A percentile compares a stretch with the other conserved stretches of the same genome.
Conservation (phyloP, 768 basidiomycete genomes). For the Dendrothele bispora region DNA sequence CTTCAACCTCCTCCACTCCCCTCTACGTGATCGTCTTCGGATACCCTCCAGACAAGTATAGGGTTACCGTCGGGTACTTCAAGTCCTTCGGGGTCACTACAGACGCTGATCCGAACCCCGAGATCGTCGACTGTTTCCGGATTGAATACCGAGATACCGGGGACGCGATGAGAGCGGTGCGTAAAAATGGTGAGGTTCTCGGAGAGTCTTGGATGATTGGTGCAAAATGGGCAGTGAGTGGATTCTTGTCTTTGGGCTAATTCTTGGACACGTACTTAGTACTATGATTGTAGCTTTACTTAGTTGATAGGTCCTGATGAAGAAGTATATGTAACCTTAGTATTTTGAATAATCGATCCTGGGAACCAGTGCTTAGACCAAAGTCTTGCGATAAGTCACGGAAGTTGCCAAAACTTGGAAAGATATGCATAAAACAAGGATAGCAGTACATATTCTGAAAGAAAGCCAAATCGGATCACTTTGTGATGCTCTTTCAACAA, state of each 20-base stretch:
- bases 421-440: too few relatives aligned
- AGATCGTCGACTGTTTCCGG: conserved; percentile 79
- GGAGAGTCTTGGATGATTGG: conserved; percentile 82
- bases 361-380: too few relatives aligned
- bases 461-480: too few relatives aligned
- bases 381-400: too few relatives aligned
- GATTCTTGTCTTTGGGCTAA: conserved; percentile 2
- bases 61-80: conserved; percentile 71
- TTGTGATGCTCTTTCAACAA: too few relatives aligned
- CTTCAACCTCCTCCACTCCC: conserved; percentile 32
- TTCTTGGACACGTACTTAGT: too few relatives aligned
- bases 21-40: conserved; percentile 81
- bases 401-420: too few relatives aligned
- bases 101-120: conserved; percentile 63
- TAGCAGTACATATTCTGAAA: too few relatives aligned
- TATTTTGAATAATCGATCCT: too few relatives aligned
- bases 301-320: too few relatives aligned
- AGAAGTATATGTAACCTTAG: too few relatives aligned
- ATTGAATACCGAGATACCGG: conserved; percentile 71
- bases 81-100: conserved; percentile 70
- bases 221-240: conserved; percentile 79
- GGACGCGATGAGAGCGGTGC: conserved; percentile 76
- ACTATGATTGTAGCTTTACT: too few relatives aligned
- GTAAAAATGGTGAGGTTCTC: conserved; percentile 82
- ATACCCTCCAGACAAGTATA: conserved; percentile 82